Conservation (phyloP, 805 yeast genomes). For the Yamadazyma insecticola region DNA sequence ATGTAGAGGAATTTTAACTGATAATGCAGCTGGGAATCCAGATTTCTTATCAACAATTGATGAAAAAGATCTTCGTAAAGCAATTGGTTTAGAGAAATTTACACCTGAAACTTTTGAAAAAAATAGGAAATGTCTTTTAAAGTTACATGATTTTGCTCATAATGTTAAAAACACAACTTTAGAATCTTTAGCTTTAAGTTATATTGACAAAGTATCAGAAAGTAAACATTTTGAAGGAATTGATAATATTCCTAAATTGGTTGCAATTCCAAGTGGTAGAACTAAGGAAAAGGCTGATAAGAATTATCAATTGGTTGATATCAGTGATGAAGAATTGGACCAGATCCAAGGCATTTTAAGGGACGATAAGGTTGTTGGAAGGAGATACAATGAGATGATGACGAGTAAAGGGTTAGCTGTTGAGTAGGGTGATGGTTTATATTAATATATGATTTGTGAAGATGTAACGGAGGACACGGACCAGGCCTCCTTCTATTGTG, state of each 20-base stretch:
- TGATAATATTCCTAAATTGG: constrained; percentile 44
- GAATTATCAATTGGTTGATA: constrained; percentile 45
- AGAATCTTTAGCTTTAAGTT: constrained; percentile 44
- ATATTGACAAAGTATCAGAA: constrained; percentile 63
- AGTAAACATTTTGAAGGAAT: constrained; percentile 42
- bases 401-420: too few species aligned
- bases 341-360: constrained; percentile 46
- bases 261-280: constrained; percentile 83
- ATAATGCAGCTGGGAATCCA: constrained; percentile 40
- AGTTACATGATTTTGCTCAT: constrained; percentile 47
- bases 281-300: constrained; percentile 54
- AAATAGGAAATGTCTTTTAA: constrained; percentile 48
- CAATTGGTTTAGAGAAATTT: constrained; percentile 40
- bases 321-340: constrained; percentile 55
- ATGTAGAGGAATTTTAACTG: constrained; percentile 75
- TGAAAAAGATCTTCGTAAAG: constrained; percentile 3
- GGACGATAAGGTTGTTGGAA: constrained; percentile 49
- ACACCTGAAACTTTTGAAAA: constrained; percentile 47
- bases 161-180: constrained; percentile 48
- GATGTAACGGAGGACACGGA: too few species aligned
- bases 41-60: constrained; percentile 11
- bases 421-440: too few species aligned
- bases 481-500: too few species aligned
- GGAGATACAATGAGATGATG: too few species aligned
- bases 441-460: too few species aligned